Base-by-base conservation (phyloP, 768 basidiomycete species). In the Amanita polypyramis region DNA sequence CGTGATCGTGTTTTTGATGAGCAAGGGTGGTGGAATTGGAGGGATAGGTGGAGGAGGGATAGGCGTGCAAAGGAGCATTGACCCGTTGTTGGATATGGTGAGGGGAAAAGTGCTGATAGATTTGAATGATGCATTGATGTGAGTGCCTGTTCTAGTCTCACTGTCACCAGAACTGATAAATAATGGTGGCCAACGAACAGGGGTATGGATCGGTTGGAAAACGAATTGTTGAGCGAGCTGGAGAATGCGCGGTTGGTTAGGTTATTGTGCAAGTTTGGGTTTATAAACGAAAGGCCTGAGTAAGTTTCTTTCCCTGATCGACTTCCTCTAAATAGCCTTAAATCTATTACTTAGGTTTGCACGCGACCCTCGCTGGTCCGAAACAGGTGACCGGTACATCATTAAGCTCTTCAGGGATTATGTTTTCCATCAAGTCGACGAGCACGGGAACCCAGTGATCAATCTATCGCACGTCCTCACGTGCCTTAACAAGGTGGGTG, bases 241-340 rank as follows among this genome's bases (percentile, higher is more conserved):
- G 96, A 98, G 69, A 98, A 99, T 58, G 92, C 86, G 0, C 75
- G 96, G 21, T 71, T 98, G 8, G 86, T 97, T 25, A 75, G 96
- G 41, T 65, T 98, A 43, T 68, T 98, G 51, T 82, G 82, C 63
- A 99, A 98, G 67, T 84, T 99, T 56, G 92, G 92, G 0, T 98
- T 99, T 65, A 97, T 99, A 69, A 98, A 98, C 62, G 96, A 99
- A 60, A 76, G 96, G n/a, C 95, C 96, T 2, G 96, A 98, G 92
- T 97, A 60, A 47, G 88, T 75, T 5, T 14, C 29, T 41, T 7
- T 27, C 25, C 37, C 27, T 30, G 47, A 19, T 3, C 20, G 47
- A 19, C 23, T 25, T 17, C 38, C 27, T 25, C 25, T 23, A 6
- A 36, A 45, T 3, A 12, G 19, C 12, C 37, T 8, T 20, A 12